Evolutionary conservation across 805 yeast genomes (phyloP), one percentile per base, ranked within the genome.

Genomic region (Kuraishia ogatae): DNA sequence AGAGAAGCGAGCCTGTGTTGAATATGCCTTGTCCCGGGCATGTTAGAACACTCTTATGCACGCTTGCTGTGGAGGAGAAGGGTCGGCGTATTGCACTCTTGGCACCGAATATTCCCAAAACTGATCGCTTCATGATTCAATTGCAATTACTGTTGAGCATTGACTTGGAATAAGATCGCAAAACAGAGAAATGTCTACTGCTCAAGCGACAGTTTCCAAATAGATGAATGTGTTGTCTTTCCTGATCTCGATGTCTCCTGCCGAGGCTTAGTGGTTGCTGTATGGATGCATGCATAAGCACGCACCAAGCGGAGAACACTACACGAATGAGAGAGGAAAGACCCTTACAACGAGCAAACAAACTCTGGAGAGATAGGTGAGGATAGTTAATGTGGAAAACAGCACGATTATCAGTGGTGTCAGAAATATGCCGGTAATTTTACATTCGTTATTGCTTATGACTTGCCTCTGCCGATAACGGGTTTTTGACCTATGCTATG

Each of bases 1-100:
- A 21, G 2, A 53, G 21, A 7, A 64, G 52, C 15, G 60, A 52
- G 1, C 50, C 49, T 2, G 52, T 50, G 47, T 61, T 58, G 55
- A 65, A 60, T 26, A 61, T 59, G 0, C 73, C 73, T 48, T 69
- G 73, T 0, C 72, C 72, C 0, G 72, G 71, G 54, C 62, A 64
- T 2, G 68, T 63, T 7, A 59, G 29, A 35, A 35, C 43, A 35
- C 17, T 35, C 43, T 35, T 35, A 11, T 35, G 13, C 13, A 11
- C 2, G 57, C 54, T 46, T 35, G 43, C 15, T 10, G n/a, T 35
- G 43, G 43, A 35, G 15, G 43, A 35, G 43, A 35, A 35, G 17
- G 13, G 43, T 3, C 43, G 43, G 13, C 43, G 6, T 4, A 17
- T 15, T 35, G 43, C n/a, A 3, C 43, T 35, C 43, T 17, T 35